Conservation (phyloP, 805 yeast species). For the Myxozyma sirexii region DNA sequence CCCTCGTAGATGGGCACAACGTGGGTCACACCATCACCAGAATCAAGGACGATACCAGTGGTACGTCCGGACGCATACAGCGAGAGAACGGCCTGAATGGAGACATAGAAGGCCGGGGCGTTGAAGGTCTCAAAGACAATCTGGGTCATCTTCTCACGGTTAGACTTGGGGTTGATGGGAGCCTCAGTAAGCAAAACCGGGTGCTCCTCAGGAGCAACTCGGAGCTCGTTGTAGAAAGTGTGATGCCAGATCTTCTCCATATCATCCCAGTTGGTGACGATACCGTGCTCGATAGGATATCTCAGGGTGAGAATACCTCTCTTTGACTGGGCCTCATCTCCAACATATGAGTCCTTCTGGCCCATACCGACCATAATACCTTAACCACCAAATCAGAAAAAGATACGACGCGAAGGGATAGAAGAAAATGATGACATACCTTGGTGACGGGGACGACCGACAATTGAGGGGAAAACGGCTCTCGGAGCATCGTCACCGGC, state of each 20-base stretch:
- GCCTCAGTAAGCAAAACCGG: slow-evolving; percentile 99
- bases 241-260: slow-evolving; percentile 99
- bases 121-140: slow-evolving; percentile 98
- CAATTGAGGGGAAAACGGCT: slow-evolving; percentile 99
- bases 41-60: slow-evolving; percentile 98
- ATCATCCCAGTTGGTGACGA: slow-evolving; percentile 99
- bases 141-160: slow-evolving; percentile 99
- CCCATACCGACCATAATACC: slow-evolving; percentile 85
- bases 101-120: slow-evolving; percentile 98
- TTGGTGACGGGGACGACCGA: slow-evolving; percentile 99
- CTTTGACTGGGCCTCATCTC: slow-evolving; percentile 99
- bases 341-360: slow-evolving; percentile 99
- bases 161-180: slow-evolving; percentile 98
- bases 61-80: slow-evolving; percentile 99
- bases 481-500: slow-evolving; percentile 99
- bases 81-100: slow-evolving; percentile 97
- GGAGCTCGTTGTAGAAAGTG: slow-evolving; percentile 99
- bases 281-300: slow-evolving; percentile 99
- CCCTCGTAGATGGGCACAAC: slow-evolving; percentile 99
- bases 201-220: slow-evolving; percentile 99
- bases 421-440: slow-evolving; percentile 59
- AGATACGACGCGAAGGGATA: not conserved
- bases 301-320: slow-evolving; percentile 99
- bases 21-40: slow-evolving; percentile 99
- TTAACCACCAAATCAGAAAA: not conserved